These are phyloP conservation scores for Apiotrichum porosum DNA, from an alignment of 1,284 basidiomycete species.

Conservation along the genomic window DNA sequence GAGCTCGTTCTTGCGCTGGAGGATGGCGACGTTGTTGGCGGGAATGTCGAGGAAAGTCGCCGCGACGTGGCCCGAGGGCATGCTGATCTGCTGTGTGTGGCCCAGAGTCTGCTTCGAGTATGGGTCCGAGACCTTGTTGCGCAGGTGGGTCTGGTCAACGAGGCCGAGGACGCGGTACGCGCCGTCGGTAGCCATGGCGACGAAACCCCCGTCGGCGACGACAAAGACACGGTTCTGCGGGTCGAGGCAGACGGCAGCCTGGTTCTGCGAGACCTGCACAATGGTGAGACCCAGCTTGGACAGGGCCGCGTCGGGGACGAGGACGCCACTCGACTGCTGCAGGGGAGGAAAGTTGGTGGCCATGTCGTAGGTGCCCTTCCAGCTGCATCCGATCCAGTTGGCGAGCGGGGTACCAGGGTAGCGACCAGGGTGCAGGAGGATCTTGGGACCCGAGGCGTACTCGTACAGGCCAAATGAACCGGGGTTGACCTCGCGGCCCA, in stretches of 20 bases:
- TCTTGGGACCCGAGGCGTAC: conserved; percentile 10
- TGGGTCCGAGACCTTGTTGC: conserved; percentile 4
- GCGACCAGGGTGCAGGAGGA: conserved; percentile 14
- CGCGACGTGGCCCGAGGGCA: conserved; percentile 12
- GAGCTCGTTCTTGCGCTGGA: conserved; percentile 15
- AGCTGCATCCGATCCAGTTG: conserved; percentile 16
- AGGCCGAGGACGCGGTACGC: conserved; percentile 15
- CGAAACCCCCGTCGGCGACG: conserved; percentile 12
- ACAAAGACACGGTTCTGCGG: conserved; percentile 16
- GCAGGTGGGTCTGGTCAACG: conserved; percentile 16
- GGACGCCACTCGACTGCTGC: not conserved
- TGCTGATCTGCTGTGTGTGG: conserved; percentile 8
- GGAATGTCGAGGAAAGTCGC: conserved; percentile 17
- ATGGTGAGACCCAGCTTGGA: conserved; percentile 13
- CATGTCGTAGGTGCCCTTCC: conserved; percentile 9
- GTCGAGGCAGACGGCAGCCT: conserved; percentile 16
- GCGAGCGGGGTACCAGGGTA: conserved; percentile 12
- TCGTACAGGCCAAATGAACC: conserved; percentile 17
- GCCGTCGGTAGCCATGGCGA: conserved; percentile 15
- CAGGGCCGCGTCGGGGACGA: conserved; percentile 8
- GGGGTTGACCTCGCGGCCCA: conserved; percentile 16
- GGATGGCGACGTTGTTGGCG: conserved; percentile 14
- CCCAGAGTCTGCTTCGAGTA: conserved; percentile 9
- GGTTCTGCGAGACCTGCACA: conserved; percentile 17
- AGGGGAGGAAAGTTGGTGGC: conserved; percentile 16